Evolutionary conservation across 2,329 filamentous ascomycete genomes (phyloP), one percentile per base, ranked within the genome.

Genomic region (Septoria linicola): DNA sequence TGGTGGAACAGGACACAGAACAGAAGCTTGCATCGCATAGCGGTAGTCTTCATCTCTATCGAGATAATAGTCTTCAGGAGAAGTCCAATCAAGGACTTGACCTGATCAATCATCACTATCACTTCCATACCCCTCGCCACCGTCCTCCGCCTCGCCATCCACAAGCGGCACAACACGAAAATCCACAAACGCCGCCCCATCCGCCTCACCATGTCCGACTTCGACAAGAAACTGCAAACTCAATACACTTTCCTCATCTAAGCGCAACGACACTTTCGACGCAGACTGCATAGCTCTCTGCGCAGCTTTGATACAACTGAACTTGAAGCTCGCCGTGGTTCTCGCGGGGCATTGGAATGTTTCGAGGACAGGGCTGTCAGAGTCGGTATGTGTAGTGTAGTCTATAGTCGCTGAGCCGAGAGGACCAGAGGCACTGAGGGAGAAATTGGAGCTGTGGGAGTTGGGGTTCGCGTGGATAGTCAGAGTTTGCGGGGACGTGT

Each of bases 201-300:
- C 59, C 8, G 51, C 57, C 17, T 59, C 59, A n/a, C 55, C 51
- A 16, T 59, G 59, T 55, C 93, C 89, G 35, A 91, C 78, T 66
- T 96, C 89, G 13, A 99, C 85, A 87, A 99, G 93, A 64, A 97
- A 96, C 66, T 99, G 93, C 68, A 97, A 73, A 70, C 89, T 96
- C 58, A 99, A 71, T 23, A 99, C 92, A 0, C 93, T 92, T 67
- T 96, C 89, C 1, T 81, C 78, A 70, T 99, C 93, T 0, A 89
- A 86, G 13, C 93, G 80, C 55, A 99, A 80, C 66, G 90, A 96
- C 51, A 97, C 91, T 71, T 97, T 99, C 64, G 81, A 91, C 3
- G 91, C 89, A 31, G 90, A 82, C 39, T 85, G 84, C 92, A 99
- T 97, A n/a, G 93, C 92, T 58, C 92, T 85, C 39, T 83, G 83